Conservation (phyloP, 1,139 yeast species). For the Scheffersomyces parashehatae region DNA sequence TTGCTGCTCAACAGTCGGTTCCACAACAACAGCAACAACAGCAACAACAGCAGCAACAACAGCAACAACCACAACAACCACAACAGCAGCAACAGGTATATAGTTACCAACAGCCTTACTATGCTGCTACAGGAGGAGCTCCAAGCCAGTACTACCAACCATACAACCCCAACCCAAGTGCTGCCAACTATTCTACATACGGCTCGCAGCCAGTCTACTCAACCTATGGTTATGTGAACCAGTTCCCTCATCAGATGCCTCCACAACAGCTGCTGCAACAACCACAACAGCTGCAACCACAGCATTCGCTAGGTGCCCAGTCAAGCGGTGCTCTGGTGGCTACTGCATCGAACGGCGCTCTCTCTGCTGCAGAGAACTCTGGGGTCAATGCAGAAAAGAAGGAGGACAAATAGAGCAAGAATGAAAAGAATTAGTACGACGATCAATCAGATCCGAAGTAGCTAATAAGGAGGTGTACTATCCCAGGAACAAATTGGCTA, state of each 20-base stretch:
- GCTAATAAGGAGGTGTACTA: no score
- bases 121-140: conserved; percentile 9
- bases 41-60: conserved; percentile 10
- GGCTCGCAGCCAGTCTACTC: conserved; percentile 22
- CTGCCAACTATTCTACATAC: conserved; percentile 18
- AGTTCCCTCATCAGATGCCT: conserved; percentile 9
- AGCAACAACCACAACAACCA: conserved; percentile 10
- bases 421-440: no score
- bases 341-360: conserved; percentile 1
- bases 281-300: conserved; percentile 6
- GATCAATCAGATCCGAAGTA: no score
- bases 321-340: not conserved
- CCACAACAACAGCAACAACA: conserved; percentile 12
- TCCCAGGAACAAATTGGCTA: no score
- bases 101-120: conserved; percentile 20
- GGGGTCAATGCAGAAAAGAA: not conserved
- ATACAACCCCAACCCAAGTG: conserved; percentile 14
- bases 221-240: conserved; percentile 16
- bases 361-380: not conserved
- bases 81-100: conserved; percentile 11
- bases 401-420: not conserved
- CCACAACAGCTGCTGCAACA: conserved; percentile 8
- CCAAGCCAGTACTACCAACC: conserved; percentile 21
- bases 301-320: not conserved
- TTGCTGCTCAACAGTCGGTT: conserved; percentile 5